Percentiles rank a stretch among this genome's conserved stretches.
These are phyloP conservation scores for Cryptosporidium tyzzeri DNA, from an alignment of 169 alveolate genomes.

Conservation along the genomic window DNA sequence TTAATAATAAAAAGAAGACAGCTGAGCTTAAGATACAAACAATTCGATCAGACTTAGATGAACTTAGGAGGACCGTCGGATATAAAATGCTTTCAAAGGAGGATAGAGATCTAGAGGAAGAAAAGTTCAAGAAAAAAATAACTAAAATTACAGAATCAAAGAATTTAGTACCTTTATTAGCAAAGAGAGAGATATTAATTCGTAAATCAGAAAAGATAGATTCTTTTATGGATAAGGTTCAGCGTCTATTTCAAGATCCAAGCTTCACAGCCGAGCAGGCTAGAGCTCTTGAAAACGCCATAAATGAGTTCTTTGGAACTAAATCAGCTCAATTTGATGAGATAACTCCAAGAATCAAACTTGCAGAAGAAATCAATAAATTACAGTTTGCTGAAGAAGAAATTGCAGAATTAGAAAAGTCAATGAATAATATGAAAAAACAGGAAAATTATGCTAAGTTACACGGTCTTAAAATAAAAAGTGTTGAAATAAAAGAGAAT, in stretches of 20 bases:
- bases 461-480: constrained; percentile 8
- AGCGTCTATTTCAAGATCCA: constrained; percentile 44
- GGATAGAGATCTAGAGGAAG: constrained; percentile 27
- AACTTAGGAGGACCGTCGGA: constrained; percentile 7
- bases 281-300: constrained; percentile 11
- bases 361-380: constrained; percentile 16
- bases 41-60: constrained; percentile 10
- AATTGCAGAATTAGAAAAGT: constrained; percentile 21
- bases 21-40: constrained; percentile 11
- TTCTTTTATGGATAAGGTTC: constrained; percentile 5
- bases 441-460: constrained; percentile 14
- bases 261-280: constrained; percentile 45
- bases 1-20: constrained; percentile 1
- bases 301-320: constrained; percentile 32
- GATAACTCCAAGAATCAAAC: constrained; percentile 22
- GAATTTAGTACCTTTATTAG: constrained; percentile 10
- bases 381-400: constrained; percentile 1
- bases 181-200: constrained; percentile 13
- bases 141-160: constrained; percentile 20
- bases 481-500: constrained; percentile 3
- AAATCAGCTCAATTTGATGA: constrained; percentile 28
- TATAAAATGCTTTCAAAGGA: constrained; percentile 35
- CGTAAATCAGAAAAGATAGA: constrained; percentile 39
- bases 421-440: not conserved
- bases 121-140: constrained; percentile 6